Evolutionary conservation across 2,329 filamentous ascomycete species (phyloP).

Genomic region (Ophiostoma tasmaniense): DNA sequence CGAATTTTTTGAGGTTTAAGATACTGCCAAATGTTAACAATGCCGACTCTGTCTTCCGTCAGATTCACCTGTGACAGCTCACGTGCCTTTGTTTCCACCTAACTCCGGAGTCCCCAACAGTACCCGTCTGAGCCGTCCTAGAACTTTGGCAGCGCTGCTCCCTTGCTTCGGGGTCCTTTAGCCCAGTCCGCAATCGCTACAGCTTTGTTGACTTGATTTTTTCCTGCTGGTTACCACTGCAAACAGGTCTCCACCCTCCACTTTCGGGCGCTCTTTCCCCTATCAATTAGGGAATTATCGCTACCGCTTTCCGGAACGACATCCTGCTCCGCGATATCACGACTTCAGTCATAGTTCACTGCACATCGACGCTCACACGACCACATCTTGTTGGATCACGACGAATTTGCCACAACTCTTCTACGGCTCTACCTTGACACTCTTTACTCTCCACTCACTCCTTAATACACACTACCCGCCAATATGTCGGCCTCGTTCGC

Average conservation of each 20-base stretch:
- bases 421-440: background rate
- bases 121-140: background rate
- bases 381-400: background rate
- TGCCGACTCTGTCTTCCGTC: background rate
- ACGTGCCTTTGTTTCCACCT: background rate
- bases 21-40: too few species aligned
- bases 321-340: background rate
- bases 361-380: background rate
- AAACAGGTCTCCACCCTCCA: background rate
- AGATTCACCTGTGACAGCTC: background rate
- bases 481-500: constrained; percentile 45
- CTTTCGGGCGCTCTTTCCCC: constrained; percentile 4
- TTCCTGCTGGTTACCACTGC: background rate
- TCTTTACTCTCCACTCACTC: background rate
- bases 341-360: background rate
- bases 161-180: constrained; percentile 2
- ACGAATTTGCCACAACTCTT: background rate
- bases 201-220: background rate
- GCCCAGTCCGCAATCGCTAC: constrained; percentile 7
- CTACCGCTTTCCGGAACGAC: constrained; percentile 6
- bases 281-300: constrained; percentile 1
- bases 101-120: constrained; percentile 12
- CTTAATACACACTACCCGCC: background rate
- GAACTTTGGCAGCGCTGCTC: background rate
- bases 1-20: background rate